Evolutionary conservation across 2,329 filamentous ascomycete species (phyloP), one percentile per base, ranked within the genome.

Genomic region (Lachnellula suecica): DNA sequence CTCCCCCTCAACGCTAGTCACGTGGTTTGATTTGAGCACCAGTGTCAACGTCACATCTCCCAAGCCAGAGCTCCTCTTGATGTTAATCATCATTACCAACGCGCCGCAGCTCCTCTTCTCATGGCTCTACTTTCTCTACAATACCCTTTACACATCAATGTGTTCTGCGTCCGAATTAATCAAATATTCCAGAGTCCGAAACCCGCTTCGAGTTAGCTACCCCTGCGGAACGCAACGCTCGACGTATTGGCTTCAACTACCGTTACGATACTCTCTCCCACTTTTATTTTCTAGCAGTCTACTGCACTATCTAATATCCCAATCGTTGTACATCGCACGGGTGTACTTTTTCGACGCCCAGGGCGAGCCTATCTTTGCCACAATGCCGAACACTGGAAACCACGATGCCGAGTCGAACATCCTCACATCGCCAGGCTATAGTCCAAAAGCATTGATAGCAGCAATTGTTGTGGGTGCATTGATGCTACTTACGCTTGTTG

Each of bases 241-340:
- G 1, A 66, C 58, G 1, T 69, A 68, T 44, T 70, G 58, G 29
- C 64, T 72, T 11, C 62, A 63, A 7, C 34, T 74, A 8, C 70
- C 72, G 8, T 70, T 66, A 44, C 59, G 55, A 48, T 73, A 70
- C 53, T 60, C 43, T n/a, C 17, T 45, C 15, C 63, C 68, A 1
- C 52, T 71, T 2, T 49, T 70, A 6, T 38, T 56, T 5, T 20
- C 59, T 4, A 66, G 61, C 2, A 61, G 54, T 7, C 15, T 68
- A 10, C 52, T 71, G 35, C 70, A 74, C 51, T 73, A 70, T 70
- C 60, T 72, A 4, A 59, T 68, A 7, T 72, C 70, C 0, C 67
- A 71, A 41, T 60, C 58, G 35, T 27, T 73, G 1, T 72, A 68
- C 55, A 54, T 71, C 1, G 66, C 64, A 4, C 57, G 60, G 9